phyloP scores from a whole-genome alignment of 108 stramenopile genomes.

The Pseudonitzschia pungens region DNA sequence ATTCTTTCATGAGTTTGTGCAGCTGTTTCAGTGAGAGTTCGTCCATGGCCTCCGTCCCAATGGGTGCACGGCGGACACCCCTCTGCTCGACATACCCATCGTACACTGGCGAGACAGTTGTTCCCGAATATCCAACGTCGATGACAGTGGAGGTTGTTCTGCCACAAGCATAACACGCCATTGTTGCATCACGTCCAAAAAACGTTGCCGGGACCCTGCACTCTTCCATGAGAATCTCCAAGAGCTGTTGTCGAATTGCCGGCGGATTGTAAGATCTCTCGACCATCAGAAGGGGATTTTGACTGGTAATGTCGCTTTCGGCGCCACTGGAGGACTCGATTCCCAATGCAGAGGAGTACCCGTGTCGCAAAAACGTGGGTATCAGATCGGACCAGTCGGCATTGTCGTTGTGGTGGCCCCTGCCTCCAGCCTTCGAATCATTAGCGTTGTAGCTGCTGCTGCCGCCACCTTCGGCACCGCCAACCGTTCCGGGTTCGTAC shows the following conservation, averaged over 20 bases:
- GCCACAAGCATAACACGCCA: conserved; percentile 85
- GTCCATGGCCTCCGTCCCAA: conserved; percentile 63
- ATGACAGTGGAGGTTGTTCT: conserved; percentile 80
- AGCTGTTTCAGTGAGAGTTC: conserved; percentile 49
- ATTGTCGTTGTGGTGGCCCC: conserved; percentile 11
- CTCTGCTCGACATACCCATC: conserved; percentile 85
- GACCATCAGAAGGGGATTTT: conserved; percentile 67
- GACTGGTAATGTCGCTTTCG: conserved; percentile 11
- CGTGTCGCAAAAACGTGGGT: conserved; percentile 45
- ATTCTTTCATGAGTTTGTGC: conserved; percentile 38
- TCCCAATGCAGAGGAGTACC: conserved; percentile 43
- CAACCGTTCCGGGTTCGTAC: conserved; percentile 38
- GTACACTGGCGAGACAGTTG: conserved; percentile 80
- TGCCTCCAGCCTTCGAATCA: not conserved
- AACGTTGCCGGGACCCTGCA: conserved; percentile 86
- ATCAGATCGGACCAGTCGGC: conserved; percentile 56
- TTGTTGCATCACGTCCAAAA: conserved; percentile 79
- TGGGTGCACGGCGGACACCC: conserved; percentile 62
- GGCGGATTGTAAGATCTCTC: conserved; percentile 85
- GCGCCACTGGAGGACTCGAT: conserved; percentile 14
- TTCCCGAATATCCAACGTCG: conserved; percentile 73
- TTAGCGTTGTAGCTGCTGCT: conserved; percentile 5
- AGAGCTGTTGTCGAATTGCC: conserved; percentile 66
- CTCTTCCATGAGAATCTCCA: conserved; percentile 75
- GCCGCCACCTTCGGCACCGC: not conserved